These are phyloP conservation scores for Stenogyne calaminthoides DNA, from an alignment of 305 asterid genomes.

Conservation along the genomic window DNA sequence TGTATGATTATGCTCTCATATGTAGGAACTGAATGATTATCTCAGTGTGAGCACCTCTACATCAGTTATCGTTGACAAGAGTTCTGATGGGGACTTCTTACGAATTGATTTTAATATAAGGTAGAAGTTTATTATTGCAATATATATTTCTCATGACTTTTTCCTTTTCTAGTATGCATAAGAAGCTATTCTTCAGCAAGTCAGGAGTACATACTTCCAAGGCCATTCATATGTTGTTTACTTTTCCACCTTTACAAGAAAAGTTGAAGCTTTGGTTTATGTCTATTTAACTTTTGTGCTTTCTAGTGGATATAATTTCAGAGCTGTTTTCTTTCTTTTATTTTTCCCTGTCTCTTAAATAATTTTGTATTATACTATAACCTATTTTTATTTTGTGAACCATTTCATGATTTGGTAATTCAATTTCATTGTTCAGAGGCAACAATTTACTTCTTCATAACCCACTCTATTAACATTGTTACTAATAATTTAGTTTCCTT, in stretches of 20 bases:
- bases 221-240: not conserved
- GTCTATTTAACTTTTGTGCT: not conserved
- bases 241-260: not conserved
- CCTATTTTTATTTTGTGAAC: not conserved
- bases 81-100: slow-evolving; percentile 87
- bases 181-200: slow-evolving; percentile 3
- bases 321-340: not conserved
- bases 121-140: slow-evolving; percentile 35
- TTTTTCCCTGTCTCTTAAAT: not conserved
- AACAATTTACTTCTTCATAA: not conserved
- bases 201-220: not conserved
- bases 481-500: not conserved
- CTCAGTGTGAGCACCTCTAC: slow-evolving; percentile 70
- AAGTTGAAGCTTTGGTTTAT: not conserved
- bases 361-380: not conserved
- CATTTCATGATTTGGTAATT: not conserved
- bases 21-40: slow-evolving; percentile 83
- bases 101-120: slow-evolving; percentile 89
- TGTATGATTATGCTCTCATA: slow-evolving; percentile 31
- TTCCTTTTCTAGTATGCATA: slow-evolving; percentile 11
- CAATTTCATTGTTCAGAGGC: slow-evolving; percentile 10
- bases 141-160: not conserved
- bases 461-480: not conserved
- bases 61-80: slow-evolving; percentile 73
- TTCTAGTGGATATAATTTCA: not conserved